Evolutionary conservation across 805 yeast species (phyloP), one percentile per base, ranked within the genome.

Genomic region (Zygotorulaspora sp.): DNA sequence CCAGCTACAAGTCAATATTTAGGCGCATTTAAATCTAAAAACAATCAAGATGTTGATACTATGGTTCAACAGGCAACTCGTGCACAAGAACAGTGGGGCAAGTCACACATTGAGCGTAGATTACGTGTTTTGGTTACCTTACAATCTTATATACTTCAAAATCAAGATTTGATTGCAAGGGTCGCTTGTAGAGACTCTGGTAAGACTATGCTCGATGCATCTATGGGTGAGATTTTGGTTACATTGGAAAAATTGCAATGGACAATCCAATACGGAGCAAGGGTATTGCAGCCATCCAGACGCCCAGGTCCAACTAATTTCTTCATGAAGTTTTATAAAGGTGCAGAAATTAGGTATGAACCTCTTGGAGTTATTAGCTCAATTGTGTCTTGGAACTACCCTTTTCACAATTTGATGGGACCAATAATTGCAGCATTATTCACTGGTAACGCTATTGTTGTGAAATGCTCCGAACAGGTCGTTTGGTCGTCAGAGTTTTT

Each of bases 181-280:
- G 83, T 92, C 6, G 97, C 97, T 0, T 92, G 97, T 59, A 72
- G 98, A 48, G 98, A 92, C 56, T 83, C 95, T 13, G 99, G 98
- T 20, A 92, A 92, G 59, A 89, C 97, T 1, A 81, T 84, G 80
- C 68, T 92, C 28, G 97, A 92, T 65, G 97, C 97, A 3, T 80
- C 92, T 32, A 82, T 86, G 88, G 97, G 97, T 35, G 96, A 90
- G 63, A 86, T 92, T 32, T 74, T 92, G 77, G 97, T 89, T 11
- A 90, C 98, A 0, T 69, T 90, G 42, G 98, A 92, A 58, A 92
- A 92, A 60, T 65, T 90, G 51, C 80, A 81, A 48, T 92, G 99
- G 99, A 78, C 83, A 30, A 69, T 87, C 38, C 73, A 79, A 44
- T 77, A 92, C 58, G 98, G 97, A 26, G 90, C 80, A 49, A 65